phyloP scores from a whole-genome alignment of 345 rosid species.

The Heritiera fomes region DNA sequence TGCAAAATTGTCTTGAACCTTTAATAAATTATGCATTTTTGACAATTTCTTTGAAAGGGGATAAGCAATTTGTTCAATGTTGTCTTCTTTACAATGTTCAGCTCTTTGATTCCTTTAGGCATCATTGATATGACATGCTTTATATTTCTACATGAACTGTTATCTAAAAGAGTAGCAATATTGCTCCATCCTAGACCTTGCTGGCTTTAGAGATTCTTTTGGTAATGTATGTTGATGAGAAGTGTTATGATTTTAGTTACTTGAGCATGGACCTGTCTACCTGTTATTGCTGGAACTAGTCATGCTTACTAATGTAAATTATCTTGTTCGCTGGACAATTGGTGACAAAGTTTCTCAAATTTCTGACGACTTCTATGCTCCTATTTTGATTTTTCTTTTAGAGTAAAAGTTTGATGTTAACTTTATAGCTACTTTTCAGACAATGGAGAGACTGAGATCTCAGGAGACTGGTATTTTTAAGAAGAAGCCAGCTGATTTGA shows the following conservation, averaged over 20 bases:
- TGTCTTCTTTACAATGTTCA: neutral
- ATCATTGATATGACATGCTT: neutral
- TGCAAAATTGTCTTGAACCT: neutral
- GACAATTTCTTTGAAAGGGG: neutral
- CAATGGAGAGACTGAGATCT: conserved; percentile 93
- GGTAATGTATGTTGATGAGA: neutral
- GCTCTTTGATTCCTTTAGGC: neutral
- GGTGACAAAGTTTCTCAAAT: neutral
- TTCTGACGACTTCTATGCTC: neutral
- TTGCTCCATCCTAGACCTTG: neutral
- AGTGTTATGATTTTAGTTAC: neutral
- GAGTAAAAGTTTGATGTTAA: conserved; percentile 15
- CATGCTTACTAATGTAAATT: neutral
- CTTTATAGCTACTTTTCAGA: conserved; percentile 45
- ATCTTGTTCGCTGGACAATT: neutral
- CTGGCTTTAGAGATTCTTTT: neutral
- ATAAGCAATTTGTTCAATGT: neutral
- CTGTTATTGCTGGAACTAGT: neutral
- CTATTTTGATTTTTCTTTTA: neutral
- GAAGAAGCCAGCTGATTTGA: conserved; percentile 88
- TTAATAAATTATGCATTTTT: neutral
- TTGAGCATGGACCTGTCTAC: neutral
- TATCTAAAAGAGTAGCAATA: neutral
- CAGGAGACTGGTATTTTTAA: conserved; percentile 81
- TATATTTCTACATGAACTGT: neutral